These are phyloP conservation scores for Yamadazyma triangularis DNA, from an alignment of 1,139 yeast genomes.

Conservation along the genomic window DNA sequence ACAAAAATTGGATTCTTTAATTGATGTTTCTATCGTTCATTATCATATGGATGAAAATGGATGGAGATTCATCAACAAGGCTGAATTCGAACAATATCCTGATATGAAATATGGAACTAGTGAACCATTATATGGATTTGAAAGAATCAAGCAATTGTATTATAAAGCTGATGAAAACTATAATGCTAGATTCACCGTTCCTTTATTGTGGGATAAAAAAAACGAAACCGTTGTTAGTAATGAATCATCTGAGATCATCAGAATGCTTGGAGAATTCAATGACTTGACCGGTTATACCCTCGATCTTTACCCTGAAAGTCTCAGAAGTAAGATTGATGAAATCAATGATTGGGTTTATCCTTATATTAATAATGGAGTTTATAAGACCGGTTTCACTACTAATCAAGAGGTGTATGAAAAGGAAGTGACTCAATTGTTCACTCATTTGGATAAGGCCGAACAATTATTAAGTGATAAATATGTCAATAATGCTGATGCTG, in stretches of 20 bases:
- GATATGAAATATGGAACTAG: conserved; percentile 51
- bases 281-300: conserved; percentile 40
- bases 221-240: conserved; percentile 79
- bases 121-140: conserved; percentile 60
- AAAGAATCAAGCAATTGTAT: conserved; percentile 66
- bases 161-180: conserved; percentile 72
- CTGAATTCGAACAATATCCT: conserved; percentile 22
- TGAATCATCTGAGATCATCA: conserved; percentile 83
- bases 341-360: conserved; percentile 83
- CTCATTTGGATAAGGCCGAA: conserved; percentile 74
- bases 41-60: conserved; percentile 85
- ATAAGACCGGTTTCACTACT: conserved; percentile 88
- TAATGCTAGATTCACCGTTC: conserved; percentile 82
- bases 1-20: conserved; percentile 65
- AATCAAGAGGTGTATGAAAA: conserved; percentile 77
- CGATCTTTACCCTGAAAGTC: conserved; percentile 60
- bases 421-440: conserved; percentile 64
- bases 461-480: conserved; percentile 44
- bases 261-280: conserved; percentile 67
- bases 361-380: conserved; percentile 88
- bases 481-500: conserved; percentile 15
- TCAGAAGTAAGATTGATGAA: conserved; percentile 61
- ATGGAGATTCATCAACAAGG: conserved; percentile 62
- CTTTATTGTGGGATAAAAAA: conserved; percentile 88
- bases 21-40: conserved; percentile 75